These are phyloP conservation scores for Triangularia verruculosa DNA, from an alignment of 2,329 filamentous ascomycete species.

Conservation along the genomic window DNA sequence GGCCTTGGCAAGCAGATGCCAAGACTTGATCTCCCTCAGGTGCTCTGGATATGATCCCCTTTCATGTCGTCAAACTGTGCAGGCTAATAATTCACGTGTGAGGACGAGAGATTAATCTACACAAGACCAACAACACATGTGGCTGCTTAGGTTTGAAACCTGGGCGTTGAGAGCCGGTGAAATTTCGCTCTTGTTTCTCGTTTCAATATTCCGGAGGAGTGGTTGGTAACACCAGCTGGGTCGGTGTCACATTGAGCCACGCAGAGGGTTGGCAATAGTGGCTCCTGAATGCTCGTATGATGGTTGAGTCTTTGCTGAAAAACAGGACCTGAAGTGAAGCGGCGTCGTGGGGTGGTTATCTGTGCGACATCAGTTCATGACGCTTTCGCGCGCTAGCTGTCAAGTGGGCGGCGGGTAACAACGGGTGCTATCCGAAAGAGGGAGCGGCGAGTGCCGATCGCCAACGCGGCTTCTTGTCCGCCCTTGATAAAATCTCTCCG, in stretches of 20 bases:
- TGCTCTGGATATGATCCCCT: neutral
- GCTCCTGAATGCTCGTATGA: neutral
- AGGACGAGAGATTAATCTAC: conserved; percentile 22
- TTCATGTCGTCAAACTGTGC: neutral
- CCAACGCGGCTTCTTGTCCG: neutral
- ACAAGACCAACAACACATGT: conserved; percentile 22
- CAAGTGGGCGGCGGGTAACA: conserved; percentile 7
- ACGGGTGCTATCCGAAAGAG: conserved; percentile 10
- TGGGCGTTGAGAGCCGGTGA: conserved; percentile 6
- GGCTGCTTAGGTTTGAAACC: conserved; percentile 18
- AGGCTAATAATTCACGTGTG: neutral
- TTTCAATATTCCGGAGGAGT: conserved; percentile 5
- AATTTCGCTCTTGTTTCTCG: conserved; percentile 9
- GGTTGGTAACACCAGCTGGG: conserved; percentile 2
- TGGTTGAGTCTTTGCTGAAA: neutral
- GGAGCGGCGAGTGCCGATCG: conserved; percentile 2
- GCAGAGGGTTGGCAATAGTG: neutral
- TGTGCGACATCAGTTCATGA: conserved; percentile 7
- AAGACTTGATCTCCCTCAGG: neutral
- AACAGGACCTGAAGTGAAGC: neutral
- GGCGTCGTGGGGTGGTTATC: conserved; percentile 2
- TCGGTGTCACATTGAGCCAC: conserved; percentile 4
- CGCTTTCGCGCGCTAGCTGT: neutral
- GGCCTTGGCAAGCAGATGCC: neutral
- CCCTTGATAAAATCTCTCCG: neutral